A percentile compares a stretch with the other conserved stretches of the same genome.
These are phyloP conservation scores for Calonectria hawksworthii DNA, from an alignment of 2,329 filamentous ascomycete genomes.

Conservation along the genomic window DNA sequence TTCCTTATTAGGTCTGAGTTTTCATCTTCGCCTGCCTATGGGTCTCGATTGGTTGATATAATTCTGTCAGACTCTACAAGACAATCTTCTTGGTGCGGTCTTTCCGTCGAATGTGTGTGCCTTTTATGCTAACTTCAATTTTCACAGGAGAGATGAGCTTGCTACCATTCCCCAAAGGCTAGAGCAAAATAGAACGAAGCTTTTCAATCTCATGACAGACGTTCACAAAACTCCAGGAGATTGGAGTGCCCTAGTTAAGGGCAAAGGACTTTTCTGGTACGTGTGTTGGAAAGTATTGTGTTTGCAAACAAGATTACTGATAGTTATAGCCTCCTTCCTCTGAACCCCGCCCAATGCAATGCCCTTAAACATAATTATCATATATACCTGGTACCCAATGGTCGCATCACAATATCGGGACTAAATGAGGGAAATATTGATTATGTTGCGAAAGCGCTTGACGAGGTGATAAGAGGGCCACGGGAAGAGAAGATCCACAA, in stretches of 20 bases:
- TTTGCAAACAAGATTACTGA: not conserved
- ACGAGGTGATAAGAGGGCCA: not conserved
- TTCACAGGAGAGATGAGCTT: not conserved
- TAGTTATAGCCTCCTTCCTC: not conserved
- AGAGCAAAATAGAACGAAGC: not conserved
- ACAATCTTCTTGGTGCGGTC: not conserved
- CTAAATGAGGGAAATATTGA: not conserved
- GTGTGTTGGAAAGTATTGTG: not conserved
- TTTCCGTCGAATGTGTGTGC: not conserved
- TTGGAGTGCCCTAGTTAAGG: not conserved
- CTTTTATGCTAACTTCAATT: not conserved
- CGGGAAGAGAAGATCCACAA: not conserved
- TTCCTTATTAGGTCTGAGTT: not conserved
- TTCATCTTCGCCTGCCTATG: not conserved
- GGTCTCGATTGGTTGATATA: not conserved
- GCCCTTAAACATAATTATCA: not conserved
- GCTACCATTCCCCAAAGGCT: not conserved
- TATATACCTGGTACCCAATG: not conserved
- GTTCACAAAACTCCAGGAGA: not conserved
- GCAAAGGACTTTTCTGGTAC: not conserved
- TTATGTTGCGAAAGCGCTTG: not conserved
- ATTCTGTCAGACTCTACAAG: not conserved
- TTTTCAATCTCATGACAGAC: not conserved
- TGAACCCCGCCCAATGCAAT: not conserved
- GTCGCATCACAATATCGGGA: not conserved